Percentiles rank a stretch among this genome's conserved stretches.
Evolutionary conservation across 1,139 yeast species (phyloP).

Genomic region (Hansenula lynferdii): DNA sequence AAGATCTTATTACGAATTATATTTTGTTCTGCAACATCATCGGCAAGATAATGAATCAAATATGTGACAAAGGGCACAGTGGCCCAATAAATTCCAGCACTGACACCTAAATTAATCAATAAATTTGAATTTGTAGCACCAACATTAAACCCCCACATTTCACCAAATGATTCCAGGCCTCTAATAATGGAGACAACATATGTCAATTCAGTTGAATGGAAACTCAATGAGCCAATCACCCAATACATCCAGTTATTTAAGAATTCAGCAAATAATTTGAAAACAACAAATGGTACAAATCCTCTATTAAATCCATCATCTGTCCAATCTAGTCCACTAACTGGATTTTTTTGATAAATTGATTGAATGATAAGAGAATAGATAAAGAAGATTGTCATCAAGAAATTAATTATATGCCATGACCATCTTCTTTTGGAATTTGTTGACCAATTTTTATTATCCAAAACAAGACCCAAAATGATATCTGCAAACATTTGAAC

Average conservation of each 20-base stretch:
- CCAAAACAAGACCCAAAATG: slow-evolving; percentile 5
- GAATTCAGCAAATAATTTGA: slow-evolving; percentile 2
- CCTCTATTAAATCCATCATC: slow-evolving; percentile 1
- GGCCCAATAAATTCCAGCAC: slow-evolving; percentile 4
- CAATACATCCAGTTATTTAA: slow-evolving; percentile 3
- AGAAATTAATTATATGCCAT: slow-evolving; percentile 3
- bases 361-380: slow-evolving; percentile 2
- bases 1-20: neutral
- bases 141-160: slow-evolving; percentile 4
- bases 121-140: slow-evolving; percentile 1
- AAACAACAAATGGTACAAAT: slow-evolving; percentile 3
- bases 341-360: slow-evolving; percentile 3
- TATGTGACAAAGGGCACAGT: slow-evolving; percentile 4
- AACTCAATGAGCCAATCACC: slow-evolving; percentile 2
- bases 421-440: slow-evolving; percentile 1
- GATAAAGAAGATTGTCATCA: slow-evolving; percentile 1
- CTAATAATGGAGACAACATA: slow-evolving; percentile 3
- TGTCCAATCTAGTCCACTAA: slow-evolving; percentile 4
- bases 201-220: slow-evolving; percentile 3
- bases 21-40: neutral
- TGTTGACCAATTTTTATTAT: neutral
- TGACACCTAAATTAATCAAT: slow-evolving; percentile 2
- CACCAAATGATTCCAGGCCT: slow-evolving; percentile 5
- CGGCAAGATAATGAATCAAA: slow-evolving; percentile 2
- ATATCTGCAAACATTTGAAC: slow-evolving; percentile 14